Base-by-base conservation (phyloP, 192 early-diverging fungal species). In the Spinellus fusiger region DNA sequence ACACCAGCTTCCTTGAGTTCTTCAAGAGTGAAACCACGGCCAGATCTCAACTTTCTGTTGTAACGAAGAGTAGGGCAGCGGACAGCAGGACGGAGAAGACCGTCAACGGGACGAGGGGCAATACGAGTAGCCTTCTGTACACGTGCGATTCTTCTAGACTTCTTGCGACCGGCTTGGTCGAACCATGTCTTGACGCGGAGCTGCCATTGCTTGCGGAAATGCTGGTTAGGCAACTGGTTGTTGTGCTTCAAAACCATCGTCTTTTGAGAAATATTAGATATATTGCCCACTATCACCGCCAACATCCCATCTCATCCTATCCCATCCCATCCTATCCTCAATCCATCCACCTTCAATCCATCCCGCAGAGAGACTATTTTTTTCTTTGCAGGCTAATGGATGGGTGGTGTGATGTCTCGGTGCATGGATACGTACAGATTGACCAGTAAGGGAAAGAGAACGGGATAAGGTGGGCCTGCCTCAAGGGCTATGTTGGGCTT, bases 141-240 rank as follows among this genome's bases (percentile, higher is more conserved):
- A 68, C 97, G 86, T 65, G 85, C 82, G 38, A 87, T 75, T 66
- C 95, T 84, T 72, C 97, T 81, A 70, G 88, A 80, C 82, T 91
- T 90, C 90, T 98, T 98, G 75, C 87, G 86, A 68, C 92, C 92
- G 69, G 93, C 89, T 78, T 94, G 95, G 81, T 98, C 87, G 82
- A 99, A 99, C 94, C 94, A 96, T 69, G 94, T 96, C 81, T 89
- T 90, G 62, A 99, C 93, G 72, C 91, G 92, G 65, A 80, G 72
- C 78, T 96, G 90, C 95, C 94, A 96, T 82, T 95, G 90, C 88
- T 96, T 96, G 80, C 88, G 97, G 89, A 98, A 94, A 79, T 99
- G 97, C 71, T 80, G 78, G 77, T 93, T 93, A 71, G 94, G 92
- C 76, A 97, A 78, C 70, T 88, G 82, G 77, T 94, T 93, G 88